phyloP scores from a whole-genome alignment of 2,329 filamentous ascomycete genomes.

The Monascus ruber region DNA sequence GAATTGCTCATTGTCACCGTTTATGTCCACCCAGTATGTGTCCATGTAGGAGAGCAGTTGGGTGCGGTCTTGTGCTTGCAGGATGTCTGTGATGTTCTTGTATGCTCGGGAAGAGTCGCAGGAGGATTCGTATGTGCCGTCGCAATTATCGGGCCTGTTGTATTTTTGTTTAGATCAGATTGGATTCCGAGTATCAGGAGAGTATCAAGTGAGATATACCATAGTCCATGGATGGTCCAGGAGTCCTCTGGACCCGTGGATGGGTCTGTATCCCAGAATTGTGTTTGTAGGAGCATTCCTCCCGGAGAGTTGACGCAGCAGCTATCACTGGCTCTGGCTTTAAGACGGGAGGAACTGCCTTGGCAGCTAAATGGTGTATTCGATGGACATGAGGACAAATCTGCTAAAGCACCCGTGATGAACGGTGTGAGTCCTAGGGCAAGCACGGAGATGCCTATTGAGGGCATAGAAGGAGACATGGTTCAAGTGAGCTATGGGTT shows the following conservation, averaged over 20 bases:
- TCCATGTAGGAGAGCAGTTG: conserved; percentile 47
- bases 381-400: conserved; percentile 8
- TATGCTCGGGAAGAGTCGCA: conserved; percentile 46
- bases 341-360: conserved; percentile 32
- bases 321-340: conserved; percentile 21
- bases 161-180: not conserved
- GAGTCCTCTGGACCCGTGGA: conserved; percentile 43
- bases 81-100: conserved; percentile 46
- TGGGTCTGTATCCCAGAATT: conserved; percentile 50
- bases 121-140: conserved; percentile 45
- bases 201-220: conserved; percentile 23
- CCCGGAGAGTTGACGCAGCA: conserved; percentile 52
- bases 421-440: conserved; percentile 13
- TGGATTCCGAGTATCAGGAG: not conserved
- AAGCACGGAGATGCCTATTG: conserved; percentile 8
- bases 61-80: conserved; percentile 38
- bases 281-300: conserved; percentile 46
- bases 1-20: conserved; percentile 44
- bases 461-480: conserved; percentile 11
- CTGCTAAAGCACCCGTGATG: conserved; percentile 6
- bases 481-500: not conserved
- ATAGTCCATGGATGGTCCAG: conserved; percentile 49
- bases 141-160: conserved; percentile 41
- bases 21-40: conserved; percentile 49
- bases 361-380: conserved; percentile 43